A percentile compares a stretch with the other conserved stretches of the same genome.
These are phyloP conservation scores for Begonia peltatifolia DNA, from an alignment of 306 rosid species.

Conservation along the genomic window DNA sequence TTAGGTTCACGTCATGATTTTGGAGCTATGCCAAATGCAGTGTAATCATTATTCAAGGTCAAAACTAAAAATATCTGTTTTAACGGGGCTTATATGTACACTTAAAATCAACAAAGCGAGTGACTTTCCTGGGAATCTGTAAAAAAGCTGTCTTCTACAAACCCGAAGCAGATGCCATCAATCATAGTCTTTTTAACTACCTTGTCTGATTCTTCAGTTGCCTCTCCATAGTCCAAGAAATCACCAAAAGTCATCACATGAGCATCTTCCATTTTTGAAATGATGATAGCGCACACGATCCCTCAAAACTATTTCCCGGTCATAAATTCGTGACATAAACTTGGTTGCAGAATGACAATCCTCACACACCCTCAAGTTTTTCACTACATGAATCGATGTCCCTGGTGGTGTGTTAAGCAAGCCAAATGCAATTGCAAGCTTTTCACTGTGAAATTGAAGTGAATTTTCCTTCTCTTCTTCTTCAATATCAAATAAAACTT, in stretches of 20 bases:
- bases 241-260: constrained; percentile 53
- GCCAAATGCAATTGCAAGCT: constrained; percentile 53
- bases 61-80: too few relatives aligned
- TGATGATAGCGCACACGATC: constrained; percentile 50
- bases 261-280: constrained; percentile 38
- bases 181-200: too few relatives aligned
- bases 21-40: too few relatives aligned
- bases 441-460: constrained; percentile 35
- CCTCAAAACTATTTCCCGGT: constrained; percentile 33
- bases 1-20: too few relatives aligned
- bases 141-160: too few relatives aligned
- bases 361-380: constrained; percentile 51
- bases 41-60: too few relatives aligned
- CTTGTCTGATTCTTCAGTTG: too few relatives aligned
- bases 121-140: too few relatives aligned
- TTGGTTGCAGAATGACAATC: constrained; percentile 46
- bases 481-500: constrained; percentile 28
- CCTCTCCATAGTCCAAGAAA: constrained; percentile 2
- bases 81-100: too few relatives aligned
- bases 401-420: constrained; percentile 35
- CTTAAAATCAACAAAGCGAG: too few relatives aligned
- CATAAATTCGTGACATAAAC: constrained; percentile 31
- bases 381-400: constrained; percentile 32
- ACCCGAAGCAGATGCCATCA: too few relatives aligned
- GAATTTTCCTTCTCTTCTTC: constrained; percentile 58